Base-by-base conservation (phyloP, 305 asterid species). In the Fraxinus platypoda region DNA sequence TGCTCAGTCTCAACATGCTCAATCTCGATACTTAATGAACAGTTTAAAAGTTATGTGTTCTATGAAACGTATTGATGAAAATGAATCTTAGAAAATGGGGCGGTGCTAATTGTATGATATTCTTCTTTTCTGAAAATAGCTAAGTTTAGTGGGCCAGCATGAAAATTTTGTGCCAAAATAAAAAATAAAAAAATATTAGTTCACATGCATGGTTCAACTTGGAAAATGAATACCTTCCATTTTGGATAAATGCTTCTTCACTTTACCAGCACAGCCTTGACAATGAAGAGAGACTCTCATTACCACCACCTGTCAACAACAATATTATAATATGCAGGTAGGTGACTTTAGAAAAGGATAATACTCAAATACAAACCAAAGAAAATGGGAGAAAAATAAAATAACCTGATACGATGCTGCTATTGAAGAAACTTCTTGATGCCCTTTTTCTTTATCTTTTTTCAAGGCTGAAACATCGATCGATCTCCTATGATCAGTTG, bases 261-360 rank as follows among this genome's bases (percentile, higher is more conserved):
- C 87, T 89, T 92, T 91, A 75, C 93, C 91, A 82, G 98, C 98
- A 81, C 98, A 94, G 37, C 97, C 98, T 90, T 91, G 91, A 78
- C 98, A 94, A 84, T 94, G 97, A 83, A 94, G 90, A 28, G 98
- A 92, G 25, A 94, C 97, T 84, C 92, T 94, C 97, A 94, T 88
- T 59, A 91, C 98, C 84, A 91, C 97, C 81, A 92, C 97, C 98
- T 92, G 87, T 72, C 28, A 76, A 78, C 75, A 72, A 70, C 12
- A n/a, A n/a, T n/a, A 49, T 49, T 15, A 49, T 15, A 49, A 49
- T 15, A 49, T 49, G 5, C 21, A 70, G 1, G 41, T 66, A 15
- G 46, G 25, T 28, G 4, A 23, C 21, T 28, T 19, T 33, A 26
- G 26, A 17, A 26, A 75, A 9, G 23, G 3, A 12, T 28, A 26